A percentile compares a stretch with the other conserved stretches of the same genome.
Evolutionary conservation across 2,329 filamentous ascomycete species (phyloP).

Genomic region (Xenosphaeropsis pyriputrescens): DNA sequence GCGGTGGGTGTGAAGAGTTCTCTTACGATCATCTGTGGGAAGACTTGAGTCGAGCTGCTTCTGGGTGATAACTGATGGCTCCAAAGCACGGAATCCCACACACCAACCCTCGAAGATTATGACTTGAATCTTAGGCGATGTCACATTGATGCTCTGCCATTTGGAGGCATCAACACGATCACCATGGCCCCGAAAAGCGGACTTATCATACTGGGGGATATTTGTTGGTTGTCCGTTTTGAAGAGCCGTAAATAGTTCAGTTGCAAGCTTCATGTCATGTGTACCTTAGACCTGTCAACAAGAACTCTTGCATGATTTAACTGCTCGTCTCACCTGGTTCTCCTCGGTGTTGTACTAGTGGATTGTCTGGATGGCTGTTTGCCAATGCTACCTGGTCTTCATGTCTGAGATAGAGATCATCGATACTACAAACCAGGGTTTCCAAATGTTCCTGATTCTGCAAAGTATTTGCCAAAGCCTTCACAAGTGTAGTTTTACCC

Average conservation of each 20-base stretch:
- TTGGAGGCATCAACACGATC: conserved; percentile 36
- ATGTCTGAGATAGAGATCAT: conserved; percentile 57
- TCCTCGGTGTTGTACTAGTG: conserved; percentile 49
- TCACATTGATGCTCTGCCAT: conserved; percentile 32
- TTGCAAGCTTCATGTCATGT: conserved; percentile 45
- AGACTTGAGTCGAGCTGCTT: conserved; percentile 25
- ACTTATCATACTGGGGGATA: conserved; percentile 55
- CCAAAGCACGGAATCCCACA: conserved; percentile 48
- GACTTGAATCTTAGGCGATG: conserved; percentile 21
- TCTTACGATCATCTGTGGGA: conserved; percentile 15
- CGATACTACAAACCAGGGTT: conserved; percentile 46
- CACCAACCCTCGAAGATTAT: conserved; percentile 64
- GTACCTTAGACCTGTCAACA: conserved; percentile 22
- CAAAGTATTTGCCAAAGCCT: conserved; percentile 41
- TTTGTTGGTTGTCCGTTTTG: conserved; percentile 26
- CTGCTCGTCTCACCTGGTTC: conserved; percentile 32
- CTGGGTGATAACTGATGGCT: conserved; percentile 25
- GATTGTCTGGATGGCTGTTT: conserved; percentile 36
- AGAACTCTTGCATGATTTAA: neutral
- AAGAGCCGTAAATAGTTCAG: conserved; percentile 36
- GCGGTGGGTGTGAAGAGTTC: conserved; percentile 34
- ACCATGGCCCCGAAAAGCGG: conserved; percentile 44
- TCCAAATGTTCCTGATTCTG: conserved; percentile 33
- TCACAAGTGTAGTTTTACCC: conserved; percentile 81
- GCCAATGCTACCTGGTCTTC: conserved; percentile 37